These are phyloP conservation scores for Fusarium sulawesiense DNA, from an alignment of 2,329 filamentous ascomycete genomes.

Conservation along the genomic window DNA sequence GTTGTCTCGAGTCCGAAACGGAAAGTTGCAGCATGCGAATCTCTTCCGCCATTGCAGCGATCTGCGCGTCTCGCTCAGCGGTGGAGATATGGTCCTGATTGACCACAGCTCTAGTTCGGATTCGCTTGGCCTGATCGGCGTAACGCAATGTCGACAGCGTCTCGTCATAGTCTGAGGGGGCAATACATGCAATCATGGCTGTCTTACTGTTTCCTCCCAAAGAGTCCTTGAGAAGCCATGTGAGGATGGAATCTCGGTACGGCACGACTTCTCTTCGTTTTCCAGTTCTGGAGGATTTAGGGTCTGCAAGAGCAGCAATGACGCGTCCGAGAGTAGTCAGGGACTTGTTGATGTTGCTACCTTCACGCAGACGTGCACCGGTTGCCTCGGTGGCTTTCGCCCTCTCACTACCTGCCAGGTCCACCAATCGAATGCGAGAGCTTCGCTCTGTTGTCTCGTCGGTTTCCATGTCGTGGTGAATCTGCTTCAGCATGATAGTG, in stretches of 20 bases:
- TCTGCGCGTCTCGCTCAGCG: constrained; percentile 93
- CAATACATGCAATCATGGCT: constrained; percentile 98
- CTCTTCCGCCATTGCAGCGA: constrained; percentile 93
- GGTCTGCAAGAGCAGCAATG: constrained; percentile 86
- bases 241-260: constrained; percentile 88
- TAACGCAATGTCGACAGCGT: constrained; percentile 96
- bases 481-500: constrained; percentile 97
- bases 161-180: constrained; percentile 95
- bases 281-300: constrained; percentile 67
- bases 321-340: constrained; percentile 94
- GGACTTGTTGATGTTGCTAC: constrained; percentile 99
- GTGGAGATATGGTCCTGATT: constrained; percentile 95
- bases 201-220: constrained; percentile 98
- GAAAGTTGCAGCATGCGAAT: constrained; percentile 87
- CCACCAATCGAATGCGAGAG: constrained; percentile 92
- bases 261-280: constrained; percentile 79
- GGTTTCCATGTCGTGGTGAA: constrained; percentile 96
- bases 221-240: constrained; percentile 93
- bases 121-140: constrained; percentile 96
- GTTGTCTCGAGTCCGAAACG: constrained; percentile 71
- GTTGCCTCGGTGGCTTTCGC: constrained; percentile 97
- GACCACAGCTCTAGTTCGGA: constrained; percentile 91
- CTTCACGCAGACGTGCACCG: constrained; percentile 88
- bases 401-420: constrained; percentile 93
- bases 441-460: constrained; percentile 97